Percentiles rank a stretch among this genome's conserved stretches.
These are phyloP conservation scores for Starmerella floris DNA, from an alignment of 805 yeast species.

Conservation along the genomic window DNA sequence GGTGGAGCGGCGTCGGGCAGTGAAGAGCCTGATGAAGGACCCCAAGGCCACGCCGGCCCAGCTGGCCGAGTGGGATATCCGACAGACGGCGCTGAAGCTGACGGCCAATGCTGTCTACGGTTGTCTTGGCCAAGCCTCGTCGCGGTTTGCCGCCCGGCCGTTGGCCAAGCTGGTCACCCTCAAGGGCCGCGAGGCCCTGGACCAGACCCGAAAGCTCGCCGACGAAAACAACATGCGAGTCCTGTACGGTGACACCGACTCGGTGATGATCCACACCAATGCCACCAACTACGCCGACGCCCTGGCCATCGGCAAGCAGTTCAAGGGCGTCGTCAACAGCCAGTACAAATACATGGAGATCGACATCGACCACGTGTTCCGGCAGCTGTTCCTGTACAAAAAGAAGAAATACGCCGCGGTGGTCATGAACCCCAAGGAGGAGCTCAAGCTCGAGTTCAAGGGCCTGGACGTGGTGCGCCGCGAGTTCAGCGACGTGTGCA, in stretches of 20 bases:
- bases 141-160: conserved; percentile 91
- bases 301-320: conserved; percentile 65
- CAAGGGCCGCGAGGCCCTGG: conserved; percentile 88
- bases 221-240: conserved; percentile 72
- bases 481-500: conserved; percentile 87
- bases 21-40: conserved; percentile 69
- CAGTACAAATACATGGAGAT: conserved; percentile 78
- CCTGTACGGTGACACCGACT: conserved; percentile 96
- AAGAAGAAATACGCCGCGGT: conserved; percentile 96
- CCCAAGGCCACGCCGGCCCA: conserved; percentile 48
- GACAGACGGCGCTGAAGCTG: conserved; percentile 87
- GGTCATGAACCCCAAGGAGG: conserved; percentile 37
- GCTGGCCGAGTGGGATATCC: conserved; percentile 77
- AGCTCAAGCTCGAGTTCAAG: conserved; percentile 68
- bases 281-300: conserved; percentile 59
- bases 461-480: conserved; percentile 96
- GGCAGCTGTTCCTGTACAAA: conserved; percentile 72
- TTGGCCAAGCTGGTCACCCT: conserved; percentile 89
- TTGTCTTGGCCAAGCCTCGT: conserved; percentile 82
- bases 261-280: conserved; percentile 95
- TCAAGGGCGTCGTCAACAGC: conserved; percentile 76
- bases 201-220: conserved; percentile 85
- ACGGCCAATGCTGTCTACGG: conserved; percentile 99
- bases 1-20: conserved; percentile 86
- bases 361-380: conserved; percentile 88